phyloP scores from a whole-genome alignment of 2,329 filamentous ascomycete genomes.

The Cordyceps farinosa region DNA sequence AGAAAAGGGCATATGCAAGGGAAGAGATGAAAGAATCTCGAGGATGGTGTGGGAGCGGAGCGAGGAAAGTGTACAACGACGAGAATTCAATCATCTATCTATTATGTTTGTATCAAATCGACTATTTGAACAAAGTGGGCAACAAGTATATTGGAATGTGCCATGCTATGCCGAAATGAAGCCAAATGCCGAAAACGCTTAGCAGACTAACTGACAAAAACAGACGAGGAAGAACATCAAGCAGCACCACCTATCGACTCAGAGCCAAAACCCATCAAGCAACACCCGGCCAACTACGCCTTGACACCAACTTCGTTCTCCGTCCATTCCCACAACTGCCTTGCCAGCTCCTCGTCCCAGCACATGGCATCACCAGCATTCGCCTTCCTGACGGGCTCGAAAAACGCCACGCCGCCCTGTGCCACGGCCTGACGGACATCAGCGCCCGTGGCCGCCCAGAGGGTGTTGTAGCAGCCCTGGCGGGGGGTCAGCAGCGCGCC shows the following conservation, averaged over 20 bases:
- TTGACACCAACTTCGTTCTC: constrained; percentile 22
- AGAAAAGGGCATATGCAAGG: neutral
- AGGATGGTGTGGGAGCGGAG: neutral
- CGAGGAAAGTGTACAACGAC: constrained; percentile 4
- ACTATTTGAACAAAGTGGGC: neutral
- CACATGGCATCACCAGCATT: constrained; percentile 23
- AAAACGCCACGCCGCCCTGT: constrained; percentile 23
- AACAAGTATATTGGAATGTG: neutral
- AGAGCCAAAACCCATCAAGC: neutral
- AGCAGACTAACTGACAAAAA: neutral
- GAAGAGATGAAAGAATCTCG: neutral
- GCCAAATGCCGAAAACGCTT: neutral
- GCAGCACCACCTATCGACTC: neutral
- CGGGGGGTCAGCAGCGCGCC: constrained; percentile 25
- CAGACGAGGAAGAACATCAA: neutral
- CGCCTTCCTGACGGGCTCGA: constrained; percentile 28
- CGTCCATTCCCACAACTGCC: constrained; percentile 40
- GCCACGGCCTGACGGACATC: constrained; percentile 22
- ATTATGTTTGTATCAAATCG: constrained; percentile 5
- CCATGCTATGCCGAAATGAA: neutral
- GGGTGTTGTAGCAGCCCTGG: constrained; percentile 30
- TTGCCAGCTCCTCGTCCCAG: constrained; percentile 30
- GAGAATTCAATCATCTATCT: constrained; percentile 10
- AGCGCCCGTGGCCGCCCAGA: constrained; percentile 30
- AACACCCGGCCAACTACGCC: neutral